Base-by-base conservation (phyloP, 208 protist species). In the Trypanosoma avium region DNA sequence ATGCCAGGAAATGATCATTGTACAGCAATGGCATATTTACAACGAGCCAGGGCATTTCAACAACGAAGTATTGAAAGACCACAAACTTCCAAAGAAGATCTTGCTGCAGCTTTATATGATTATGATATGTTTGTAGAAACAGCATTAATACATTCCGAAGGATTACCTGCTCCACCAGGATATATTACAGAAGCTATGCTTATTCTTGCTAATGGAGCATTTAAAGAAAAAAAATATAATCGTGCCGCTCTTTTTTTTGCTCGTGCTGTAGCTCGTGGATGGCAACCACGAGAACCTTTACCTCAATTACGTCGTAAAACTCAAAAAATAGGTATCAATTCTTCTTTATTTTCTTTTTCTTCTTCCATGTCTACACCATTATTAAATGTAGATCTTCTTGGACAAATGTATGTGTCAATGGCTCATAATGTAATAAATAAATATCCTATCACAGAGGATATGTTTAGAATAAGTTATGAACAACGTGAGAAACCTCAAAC, bases 391-490 rank as follows among this genome's bases (percentile, higher is more conserved):
- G 62, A 73, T 73, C 50, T 75, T 86, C 67, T 79, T 77, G 63
- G 73, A 84, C 61, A 91, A 64, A 80, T 92, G 77, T 93, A 90
- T 62, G 49, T 92, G 22, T 68, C 83, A 17, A 62, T 91, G 53
- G 89, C 89, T 10, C 77, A 90, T 57, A 67, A 58, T 67, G 78
- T 92, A 21, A 85, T 92, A 55, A 42, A 36, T 32, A 55, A 74
- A 26, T 61, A 81, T 47, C 84, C 83, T 2, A 47, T 77, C 17
- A 48, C 55, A 15, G 83, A 90, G 53, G 90, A 95, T 21, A 81
- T 89, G 75, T 93, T 95, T 54, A 87, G 87, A 47, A 72, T 91
- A 26, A 29, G 76, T 4, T 93, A 95, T 56, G 86, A 92, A 27
- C 66, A 67, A 26, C 84, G 86, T 9, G 84, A 93, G 35, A 75